A percentile compares a stretch with the other conserved stretches of the same genome.
Evolutionary conservation across 345 rosid genomes (phyloP).

Genomic region (Gossypium thurberi): DNA sequence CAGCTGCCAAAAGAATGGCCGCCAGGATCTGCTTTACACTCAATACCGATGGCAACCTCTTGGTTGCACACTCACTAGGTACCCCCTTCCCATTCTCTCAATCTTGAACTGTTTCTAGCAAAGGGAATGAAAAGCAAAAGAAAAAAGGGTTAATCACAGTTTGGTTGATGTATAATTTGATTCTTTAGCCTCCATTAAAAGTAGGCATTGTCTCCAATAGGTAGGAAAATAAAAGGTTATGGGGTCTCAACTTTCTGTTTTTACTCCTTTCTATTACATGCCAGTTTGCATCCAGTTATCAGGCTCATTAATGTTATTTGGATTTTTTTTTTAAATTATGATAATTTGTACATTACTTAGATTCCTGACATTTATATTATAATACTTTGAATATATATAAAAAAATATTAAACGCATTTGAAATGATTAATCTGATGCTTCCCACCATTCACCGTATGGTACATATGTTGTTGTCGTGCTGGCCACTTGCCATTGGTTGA

Average conservation of each 20-base stretch:
- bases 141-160: background rate
- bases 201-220: background rate
- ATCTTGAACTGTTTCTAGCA: background rate
- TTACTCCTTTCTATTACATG: background rate
- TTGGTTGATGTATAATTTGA: background rate
- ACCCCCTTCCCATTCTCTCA: background rate
- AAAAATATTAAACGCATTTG: too few relatives aligned
- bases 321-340: too few relatives aligned
- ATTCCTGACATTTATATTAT: too few relatives aligned
- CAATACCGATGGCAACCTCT: conserved; percentile 70
- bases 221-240: background rate
- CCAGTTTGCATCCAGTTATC: background rate
- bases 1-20: conserved; percentile 59
- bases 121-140: background rate
- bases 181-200: background rate
- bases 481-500: background rate
- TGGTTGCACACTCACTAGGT: conserved; percentile 52
- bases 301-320: too few relatives aligned
- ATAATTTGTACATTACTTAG: too few relatives aligned
- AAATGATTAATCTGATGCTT: too few relatives aligned
- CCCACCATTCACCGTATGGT: background rate
- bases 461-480: background rate
- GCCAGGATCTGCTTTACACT: conserved; percentile 53
- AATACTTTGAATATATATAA: too few relatives aligned
- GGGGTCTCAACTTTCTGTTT: background rate